Evolutionary conservation across 2,329 filamentous ascomycete genomes (phyloP).

Genomic region (Colletotrichum agaves): DNA sequence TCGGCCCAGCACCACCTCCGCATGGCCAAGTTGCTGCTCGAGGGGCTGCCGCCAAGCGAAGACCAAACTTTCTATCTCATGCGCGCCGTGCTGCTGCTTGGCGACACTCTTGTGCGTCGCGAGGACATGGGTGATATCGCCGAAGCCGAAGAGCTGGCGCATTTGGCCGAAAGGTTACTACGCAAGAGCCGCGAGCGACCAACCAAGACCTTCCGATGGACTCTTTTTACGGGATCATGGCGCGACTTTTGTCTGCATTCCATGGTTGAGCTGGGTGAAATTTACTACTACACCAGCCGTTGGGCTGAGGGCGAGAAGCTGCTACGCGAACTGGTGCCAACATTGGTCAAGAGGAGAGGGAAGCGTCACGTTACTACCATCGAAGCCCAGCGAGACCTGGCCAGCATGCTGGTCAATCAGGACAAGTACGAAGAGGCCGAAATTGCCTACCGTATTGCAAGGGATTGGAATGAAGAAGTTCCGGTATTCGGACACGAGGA

Average conservation of each 20-base stretch:
- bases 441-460: slow-evolving; percentile 36
- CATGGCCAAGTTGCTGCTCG: slow-evolving; percentile 34
- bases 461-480: slow-evolving; percentile 36
- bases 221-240: slow-evolving; percentile 33
- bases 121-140: slow-evolving; percentile 36
- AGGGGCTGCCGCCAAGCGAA: slow-evolving; percentile 27
- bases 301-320: slow-evolving; percentile 39
- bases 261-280: slow-evolving; percentile 40
- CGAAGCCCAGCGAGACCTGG: slow-evolving; percentile 38
- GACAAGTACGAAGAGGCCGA: slow-evolving; percentile 38
- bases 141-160: slow-evolving; percentile 33
- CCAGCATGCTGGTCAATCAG: slow-evolving; percentile 39
- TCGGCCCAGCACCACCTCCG: slow-evolving; percentile 34
- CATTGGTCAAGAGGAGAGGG: slow-evolving; percentile 31
- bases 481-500: slow-evolving; percentile 38
- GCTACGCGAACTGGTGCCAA: slow-evolving; percentile 37
- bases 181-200: slow-evolving; percentile 22
- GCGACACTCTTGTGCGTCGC: slow-evolving; percentile 38
- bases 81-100: slow-evolving; percentile 38
- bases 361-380: slow-evolving; percentile 38
- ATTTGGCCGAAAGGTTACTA: slow-evolving; percentile 33
- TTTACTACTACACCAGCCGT: slow-evolving; percentile 40
- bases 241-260: slow-evolving; percentile 39
- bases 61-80: slow-evolving; percentile 37
- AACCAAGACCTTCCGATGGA: slow-evolving; percentile 33